Evolutionary conservation across 2,329 filamentous ascomycete genomes (phyloP), one percentile per base, ranked within the genome.

Genomic region (Cylindrodendrum hubeiense): DNA sequence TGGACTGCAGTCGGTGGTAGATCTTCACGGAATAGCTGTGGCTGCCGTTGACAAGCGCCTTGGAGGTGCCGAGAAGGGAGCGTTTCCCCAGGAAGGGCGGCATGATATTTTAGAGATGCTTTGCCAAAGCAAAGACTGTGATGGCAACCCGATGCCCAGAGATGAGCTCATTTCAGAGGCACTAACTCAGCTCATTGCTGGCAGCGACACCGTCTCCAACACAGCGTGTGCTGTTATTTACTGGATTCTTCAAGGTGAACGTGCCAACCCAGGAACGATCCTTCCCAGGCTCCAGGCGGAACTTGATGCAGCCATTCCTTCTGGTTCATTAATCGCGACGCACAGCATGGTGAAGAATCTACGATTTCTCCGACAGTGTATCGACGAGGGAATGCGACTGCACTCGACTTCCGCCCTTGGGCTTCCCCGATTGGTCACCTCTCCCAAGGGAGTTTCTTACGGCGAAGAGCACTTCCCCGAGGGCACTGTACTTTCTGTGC

Each of bases 161-260:
- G 63, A 68, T n/a, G 66, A 68, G 33, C 26, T 68, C 13, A 33
- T 58, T 12, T 60, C 66, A 4, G 66, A 68, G 26, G 66, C 66
- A 0, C 51, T 68, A 1, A 68, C 66, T 7, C 66, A 68, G 17
- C 66, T 68, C 46, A 68, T 68, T 7, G 63, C 66, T 1, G 66
- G 66, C 3, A 68, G 66, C 19, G 66, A 68, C 43, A 68, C 63
- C 12, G 60, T 63, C 1, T 66, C 66, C 4, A 68, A 68, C 51
- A 63, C 66, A 1, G 51, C 66, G 2, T 68, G 63, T 12, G 66
- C 66, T 7, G 52, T 66, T 19, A 53, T 68, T 28, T 68, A 66
- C 24, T 63, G 60, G 55, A 66, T 68, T 39, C 51, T 68, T 4
- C 52, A 62, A 13, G 65, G 65, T 22, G 65, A 67, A 21, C 60